These are phyloP conservation scores for Teratosphaeria destructans DNA, from an alignment of 2,329 filamentous ascomycete species.

Conservation along the genomic window DNA sequence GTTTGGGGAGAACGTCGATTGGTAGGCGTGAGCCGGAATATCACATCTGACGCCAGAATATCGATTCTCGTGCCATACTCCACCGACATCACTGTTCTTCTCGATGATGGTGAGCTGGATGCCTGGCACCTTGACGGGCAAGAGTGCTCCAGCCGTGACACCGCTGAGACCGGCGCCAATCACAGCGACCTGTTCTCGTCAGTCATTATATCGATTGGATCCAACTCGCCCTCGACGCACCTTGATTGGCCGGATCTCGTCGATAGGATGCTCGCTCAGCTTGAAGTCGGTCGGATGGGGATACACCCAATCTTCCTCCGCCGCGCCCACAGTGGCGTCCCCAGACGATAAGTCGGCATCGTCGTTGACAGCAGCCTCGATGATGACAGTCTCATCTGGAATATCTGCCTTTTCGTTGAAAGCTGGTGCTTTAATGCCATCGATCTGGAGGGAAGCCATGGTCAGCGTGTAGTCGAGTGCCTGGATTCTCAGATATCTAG, in stretches of 20 bases:
- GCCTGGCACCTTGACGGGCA: not conserved
- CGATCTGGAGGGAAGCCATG: not conserved
- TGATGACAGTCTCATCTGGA: not conserved
- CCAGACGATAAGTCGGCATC: not conserved
- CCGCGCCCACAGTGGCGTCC: not conserved
- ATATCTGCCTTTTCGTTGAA: not conserved
- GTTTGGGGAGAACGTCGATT: not conserved
- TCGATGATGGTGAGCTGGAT: not conserved
- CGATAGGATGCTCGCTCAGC: conserved; percentile 19
- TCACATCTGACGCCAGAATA: not conserved
- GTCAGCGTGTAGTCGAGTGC: not conserved
- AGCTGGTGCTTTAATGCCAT: not conserved
- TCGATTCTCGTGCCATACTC: not conserved
- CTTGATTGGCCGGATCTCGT: conserved; percentile 12
- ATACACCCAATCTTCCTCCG: conserved; percentile 11
- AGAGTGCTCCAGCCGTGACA: not conserved
- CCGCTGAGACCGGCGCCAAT: conserved; percentile 48
- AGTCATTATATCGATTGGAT: conserved; percentile 11
- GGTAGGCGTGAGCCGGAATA: not conserved
- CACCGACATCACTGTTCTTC: not conserved
- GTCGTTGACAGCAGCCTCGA: conserved; percentile 5
- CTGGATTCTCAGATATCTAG: not conserved
- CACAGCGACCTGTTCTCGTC: conserved; percentile 19
- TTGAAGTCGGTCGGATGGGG: conserved; percentile 21
- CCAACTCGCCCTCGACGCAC: conserved; percentile 16